Evolutionary conservation across 345 rosid genomes (phyloP).

Genomic region (Aegle marmelos): DNA sequence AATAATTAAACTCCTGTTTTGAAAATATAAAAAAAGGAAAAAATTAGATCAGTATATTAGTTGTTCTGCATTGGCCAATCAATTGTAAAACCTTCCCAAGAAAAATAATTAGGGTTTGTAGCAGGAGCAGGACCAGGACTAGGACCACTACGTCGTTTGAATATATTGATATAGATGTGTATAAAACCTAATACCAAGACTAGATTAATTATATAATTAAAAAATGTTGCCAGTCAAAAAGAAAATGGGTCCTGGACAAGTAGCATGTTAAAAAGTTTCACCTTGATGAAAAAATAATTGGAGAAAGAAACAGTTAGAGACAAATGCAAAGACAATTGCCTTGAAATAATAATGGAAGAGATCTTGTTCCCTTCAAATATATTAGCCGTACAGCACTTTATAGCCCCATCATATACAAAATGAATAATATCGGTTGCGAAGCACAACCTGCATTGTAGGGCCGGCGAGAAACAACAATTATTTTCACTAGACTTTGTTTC

Average conservation of each 20-base stretch:
- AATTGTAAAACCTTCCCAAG: background rate
- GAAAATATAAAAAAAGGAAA: too few relatives aligned
- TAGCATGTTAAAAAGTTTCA: slow-evolving; percentile 34
- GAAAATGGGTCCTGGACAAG: slow-evolving; percentile 36
- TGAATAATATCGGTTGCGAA: slow-evolving; percentile 16
- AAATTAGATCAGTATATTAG: background rate
- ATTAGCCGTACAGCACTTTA: slow-evolving; percentile 30
- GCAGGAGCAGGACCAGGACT: background rate
- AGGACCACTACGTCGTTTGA: slow-evolving; percentile 35
- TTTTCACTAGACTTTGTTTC: slow-evolving; percentile 33
- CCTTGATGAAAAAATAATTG: slow-evolving; percentile 19
- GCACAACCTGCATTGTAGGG: slow-evolving; percentile 52
- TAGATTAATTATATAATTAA: background rate
- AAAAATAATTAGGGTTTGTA: slow-evolving; percentile 14
- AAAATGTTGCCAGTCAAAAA: background rate
- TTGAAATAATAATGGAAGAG: slow-evolving; percentile 39
- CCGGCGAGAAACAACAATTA: slow-evolving; percentile 34
- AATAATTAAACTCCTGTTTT: background rate
- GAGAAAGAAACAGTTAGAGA: slow-evolving; percentile 38
- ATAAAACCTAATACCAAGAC: slow-evolving; percentile 29
- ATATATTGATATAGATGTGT: background rate
- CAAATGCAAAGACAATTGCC: slow-evolving; percentile 55
- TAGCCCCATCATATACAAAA: slow-evolving; percentile 19
- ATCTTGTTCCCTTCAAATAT: slow-evolving; percentile 49
- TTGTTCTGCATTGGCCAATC: slow-evolving; percentile 28